Percentiles rank a stretch among this genome's conserved stretches.
Evolutionary conservation across 768 basidiomycete genomes (phyloP).

Genomic region (Auriscalpium vulgare): DNA sequence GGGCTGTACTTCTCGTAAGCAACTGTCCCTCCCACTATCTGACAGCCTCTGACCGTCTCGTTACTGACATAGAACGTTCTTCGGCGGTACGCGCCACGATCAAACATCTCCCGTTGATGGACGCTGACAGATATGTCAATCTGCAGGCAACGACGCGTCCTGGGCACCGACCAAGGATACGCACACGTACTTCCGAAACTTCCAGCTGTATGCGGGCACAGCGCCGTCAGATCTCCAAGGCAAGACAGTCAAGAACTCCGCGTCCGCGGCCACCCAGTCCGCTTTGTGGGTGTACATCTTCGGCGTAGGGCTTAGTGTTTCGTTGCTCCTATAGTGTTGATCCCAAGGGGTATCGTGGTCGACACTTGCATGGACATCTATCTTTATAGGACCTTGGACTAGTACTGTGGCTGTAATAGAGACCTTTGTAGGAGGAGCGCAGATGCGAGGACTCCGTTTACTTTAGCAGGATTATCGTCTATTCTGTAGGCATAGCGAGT

Average conservation of each 20-base stretch:
- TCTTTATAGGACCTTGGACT: no score
- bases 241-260: not conserved
- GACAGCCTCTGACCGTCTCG: not conserved
- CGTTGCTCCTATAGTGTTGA: no score
- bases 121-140: not conserved
- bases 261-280: not conserved
- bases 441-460: no score
- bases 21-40: not conserved
- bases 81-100: constrained; percentile 46
- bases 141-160: constrained; percentile 47
- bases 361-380: no score
- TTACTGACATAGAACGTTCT: constrained; percentile 55
- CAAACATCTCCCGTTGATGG: not conserved
- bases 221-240: constrained; percentile 10
- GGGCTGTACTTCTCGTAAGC: constrained; percentile 69
- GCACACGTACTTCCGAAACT: constrained; percentile 71
- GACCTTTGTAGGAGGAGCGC: no score
- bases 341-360: no score
- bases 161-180: constrained; percentile 67
- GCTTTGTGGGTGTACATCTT: not conserved
- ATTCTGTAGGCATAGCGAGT: no score
- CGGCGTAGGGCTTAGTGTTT: no score
- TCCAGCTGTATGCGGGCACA: constrained; percentile 39
- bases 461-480: no score
- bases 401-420: no score